Percentiles rank a stretch among this genome's conserved stretches.
These are phyloP conservation scores for Paraleonurus japonicus DNA, from an alignment of 257 asterid genomes.

Conservation along the genomic window DNA sequence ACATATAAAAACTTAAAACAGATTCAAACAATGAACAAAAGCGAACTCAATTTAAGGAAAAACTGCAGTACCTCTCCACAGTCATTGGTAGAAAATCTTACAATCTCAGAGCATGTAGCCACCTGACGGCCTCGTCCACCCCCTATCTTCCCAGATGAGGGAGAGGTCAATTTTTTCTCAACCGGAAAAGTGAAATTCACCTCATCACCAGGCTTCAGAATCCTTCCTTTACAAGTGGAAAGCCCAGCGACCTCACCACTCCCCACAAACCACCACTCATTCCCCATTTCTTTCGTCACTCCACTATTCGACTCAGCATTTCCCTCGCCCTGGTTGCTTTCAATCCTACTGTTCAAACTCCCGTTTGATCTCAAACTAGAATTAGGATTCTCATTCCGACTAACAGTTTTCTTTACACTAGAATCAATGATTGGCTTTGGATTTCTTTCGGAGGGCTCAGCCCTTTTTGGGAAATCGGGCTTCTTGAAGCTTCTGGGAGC, in stretches of 20 bases:
- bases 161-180: slow-evolving; percentile 50
- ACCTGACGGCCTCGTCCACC: slow-evolving; percentile 74
- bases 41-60: not conserved
- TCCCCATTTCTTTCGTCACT: slow-evolving; percentile 45
- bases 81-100: slow-evolving; percentile 67
- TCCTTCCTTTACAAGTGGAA: slow-evolving; percentile 89
- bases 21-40: not conserved
- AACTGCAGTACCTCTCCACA: slow-evolving; percentile 76
- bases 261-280: slow-evolving; percentile 91
- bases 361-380: slow-evolving; percentile 26
- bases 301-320: slow-evolving; percentile 8
- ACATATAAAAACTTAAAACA: not conserved
- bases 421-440: slow-evolving; percentile 10
- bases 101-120: slow-evolving; percentile 74
- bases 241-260: slow-evolving; percentile 66
- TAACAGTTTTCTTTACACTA: slow-evolving; percentile 8
- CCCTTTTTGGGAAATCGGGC: slow-evolving; percentile 34
- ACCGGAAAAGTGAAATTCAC: slow-evolving; percentile 63
- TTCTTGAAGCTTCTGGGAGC: slow-evolving; percentile 54
- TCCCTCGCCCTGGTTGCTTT: slow-evolving; percentile 31
- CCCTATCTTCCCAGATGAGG: slow-evolving; percentile 67
- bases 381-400: slow-evolving; percentile 17
- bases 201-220: slow-evolving; percentile 65
- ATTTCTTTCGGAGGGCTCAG: slow-evolving; percentile 30
- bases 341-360: slow-evolving; percentile 17